Base-by-base conservation (phyloP, 331 rosid genomes). In the Acacia pycnantha region DNA sequence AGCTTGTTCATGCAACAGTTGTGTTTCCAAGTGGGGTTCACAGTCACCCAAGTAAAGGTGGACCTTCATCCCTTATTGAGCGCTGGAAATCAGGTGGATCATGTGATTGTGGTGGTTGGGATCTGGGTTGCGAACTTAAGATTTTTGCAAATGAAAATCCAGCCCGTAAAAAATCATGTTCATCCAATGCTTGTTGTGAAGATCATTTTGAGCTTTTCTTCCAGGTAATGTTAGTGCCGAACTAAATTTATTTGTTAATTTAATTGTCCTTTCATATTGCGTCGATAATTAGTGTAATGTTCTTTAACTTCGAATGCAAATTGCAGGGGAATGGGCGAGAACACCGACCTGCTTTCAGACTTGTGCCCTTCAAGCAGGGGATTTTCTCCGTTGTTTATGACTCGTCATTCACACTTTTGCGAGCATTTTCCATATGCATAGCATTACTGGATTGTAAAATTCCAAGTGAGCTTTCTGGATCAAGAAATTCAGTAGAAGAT, bases 101-200 rank as follows among this genome's bases (percentile, higher is more conserved):
- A 26, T 96, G 99, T 56, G 99, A 96, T 84, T 96, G 99, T 85
- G 99, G 98, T 44, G 99, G 99, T 85, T 96, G 99, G 99, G 99
- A 96, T 87, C 67, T 92, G 88, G 99, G 94, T 81, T 96, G 99
- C 89, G 87, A 91, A 79, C 94, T 96, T 26, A 83, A 81, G 86
- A 80, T 94, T 74, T 87, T 92, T 33, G 88, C 88, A 40, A 92
- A 88, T 73, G 87, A 81, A 76, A 83, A 88, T 81, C 88, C 84
- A 80, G 79, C 66, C 16, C 18, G 56, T 77, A 80, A 66, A 82
- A 90, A 82, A 53, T 79, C 87, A 76, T 86, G 79, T 79, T 79
- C 89, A 31, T 85, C 88, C 26, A 83, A 87, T 67, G 75, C 85
- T 75, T 22, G 61, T 86, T 74, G 79, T 35, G 78, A 84, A 40